Percentiles rank a stretch among this genome's conserved stretches.
Evolutionary conservation across 176 grass and related monocot species (phyloP).

Genomic region (Carex pumila): DNA sequence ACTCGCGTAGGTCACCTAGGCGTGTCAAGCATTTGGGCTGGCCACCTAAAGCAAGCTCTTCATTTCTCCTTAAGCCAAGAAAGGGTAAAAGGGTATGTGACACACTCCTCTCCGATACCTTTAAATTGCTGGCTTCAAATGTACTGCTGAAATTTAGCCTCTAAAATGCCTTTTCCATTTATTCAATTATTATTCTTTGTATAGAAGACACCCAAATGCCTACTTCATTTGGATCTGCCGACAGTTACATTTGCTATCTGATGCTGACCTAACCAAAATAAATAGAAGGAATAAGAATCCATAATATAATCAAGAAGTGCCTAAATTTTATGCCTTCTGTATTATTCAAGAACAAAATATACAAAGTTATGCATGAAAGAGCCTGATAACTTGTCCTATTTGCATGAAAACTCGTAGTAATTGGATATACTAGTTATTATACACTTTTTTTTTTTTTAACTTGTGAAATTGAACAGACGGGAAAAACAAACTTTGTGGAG

Average conservation of each 20-base stretch:
- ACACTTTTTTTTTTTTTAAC: neutral
- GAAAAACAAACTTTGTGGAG: slow-evolving; percentile 94
- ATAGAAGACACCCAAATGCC: neutral
- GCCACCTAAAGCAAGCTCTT: slow-evolving; percentile 55
- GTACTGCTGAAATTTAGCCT: neutral
- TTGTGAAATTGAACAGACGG: slow-evolving; percentile 45
- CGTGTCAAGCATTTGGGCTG: slow-evolving; percentile 55
- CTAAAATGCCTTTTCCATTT: neutral
- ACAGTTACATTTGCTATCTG: neutral
- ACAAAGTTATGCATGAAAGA: neutral
- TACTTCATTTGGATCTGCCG: neutral
- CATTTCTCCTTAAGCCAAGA: slow-evolving; percentile 65
- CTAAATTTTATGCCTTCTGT: neutral
- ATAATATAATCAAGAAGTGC: neutral
- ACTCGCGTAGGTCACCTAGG: slow-evolving; percentile 56
- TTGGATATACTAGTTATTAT: neutral
- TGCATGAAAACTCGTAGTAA: neutral
- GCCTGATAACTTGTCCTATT: neutral
- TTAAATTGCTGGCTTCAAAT: neutral
- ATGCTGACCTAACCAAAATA: neutral
- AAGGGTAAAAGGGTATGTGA: slow-evolving; percentile 77
- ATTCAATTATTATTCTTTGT: neutral
- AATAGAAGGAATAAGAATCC: neutral
- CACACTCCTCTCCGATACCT: slow-evolving; percentile 9
- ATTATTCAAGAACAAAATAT: neutral